These are phyloP conservation scores for Cucurbita ficifolia DNA, from an alignment of 306 rosid species.

Conservation along the genomic window DNA sequence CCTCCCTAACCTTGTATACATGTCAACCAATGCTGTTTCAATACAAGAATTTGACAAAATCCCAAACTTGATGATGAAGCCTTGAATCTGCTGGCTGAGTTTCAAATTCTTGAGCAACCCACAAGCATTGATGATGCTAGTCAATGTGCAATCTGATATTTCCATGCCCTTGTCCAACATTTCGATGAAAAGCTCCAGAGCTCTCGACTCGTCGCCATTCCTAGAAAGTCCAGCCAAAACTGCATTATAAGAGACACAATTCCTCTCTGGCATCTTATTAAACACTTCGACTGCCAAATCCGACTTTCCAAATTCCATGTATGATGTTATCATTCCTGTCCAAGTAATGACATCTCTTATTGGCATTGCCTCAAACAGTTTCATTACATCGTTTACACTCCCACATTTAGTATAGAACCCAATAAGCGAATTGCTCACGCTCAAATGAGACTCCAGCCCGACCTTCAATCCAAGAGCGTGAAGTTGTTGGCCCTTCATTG, in stretches of 20 bases:
- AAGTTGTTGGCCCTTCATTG: constrained; percentile 38
- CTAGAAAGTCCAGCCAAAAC: constrained; percentile 60
- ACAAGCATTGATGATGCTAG: constrained; percentile 45
- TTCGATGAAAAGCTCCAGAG: constrained; percentile 32
- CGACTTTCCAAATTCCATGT: constrained; percentile 48
- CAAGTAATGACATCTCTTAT: constrained; percentile 56
- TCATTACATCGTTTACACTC: constrained; percentile 22
- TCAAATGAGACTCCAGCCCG: constrained; percentile 47
- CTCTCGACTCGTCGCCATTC: constrained; percentile 44
- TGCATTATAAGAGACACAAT: constrained; percentile 40
- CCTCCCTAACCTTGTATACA: constrained; percentile 63
- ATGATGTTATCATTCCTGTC: constrained; percentile 51
- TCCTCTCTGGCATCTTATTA: constrained; percentile 52
- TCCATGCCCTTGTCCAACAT: constrained; percentile 44
- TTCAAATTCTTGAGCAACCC: constrained; percentile 36
- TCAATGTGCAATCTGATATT: constrained; percentile 52
- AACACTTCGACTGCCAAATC: constrained; percentile 45
- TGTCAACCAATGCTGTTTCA: constrained; percentile 62
- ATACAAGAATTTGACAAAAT: constrained; percentile 42
- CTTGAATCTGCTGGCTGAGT: constrained; percentile 58
- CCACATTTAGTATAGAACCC: constrained; percentile 45
- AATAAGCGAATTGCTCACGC: constrained; percentile 61
- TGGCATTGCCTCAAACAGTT: constrained; percentile 45
- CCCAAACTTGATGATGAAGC: constrained; percentile 51
- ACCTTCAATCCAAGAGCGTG: constrained; percentile 53